A percentile compares a stretch with the other conserved stretches of the same genome.
Evolutionary conservation across 2,329 filamentous ascomycete genomes (phyloP).

Genomic region (Fonsecaea pugnacius): DNA sequence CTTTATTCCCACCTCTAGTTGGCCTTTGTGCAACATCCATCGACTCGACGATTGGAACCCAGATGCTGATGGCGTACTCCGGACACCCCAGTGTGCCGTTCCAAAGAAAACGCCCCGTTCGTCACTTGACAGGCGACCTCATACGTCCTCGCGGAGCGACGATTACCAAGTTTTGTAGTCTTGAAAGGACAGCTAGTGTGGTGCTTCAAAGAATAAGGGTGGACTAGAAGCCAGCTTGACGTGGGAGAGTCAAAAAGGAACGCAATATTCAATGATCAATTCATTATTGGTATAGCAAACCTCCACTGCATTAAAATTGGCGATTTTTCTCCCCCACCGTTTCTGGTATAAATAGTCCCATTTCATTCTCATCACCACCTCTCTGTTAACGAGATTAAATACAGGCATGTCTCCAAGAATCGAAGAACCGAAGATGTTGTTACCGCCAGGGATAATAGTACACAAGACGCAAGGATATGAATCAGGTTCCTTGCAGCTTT

Average conservation of each 20-base stretch:
- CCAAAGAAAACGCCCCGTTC: too few relatives aligned
- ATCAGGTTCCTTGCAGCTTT: not conserved
- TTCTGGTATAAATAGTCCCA: not conserved
- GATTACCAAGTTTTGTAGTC: not conserved
- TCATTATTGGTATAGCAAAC: not conserved
- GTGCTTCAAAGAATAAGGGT: not conserved
- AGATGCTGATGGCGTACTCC: too few relatives aligned
- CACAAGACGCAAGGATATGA: not conserved
- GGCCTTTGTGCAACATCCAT: not conserved
- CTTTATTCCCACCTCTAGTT: not conserved
- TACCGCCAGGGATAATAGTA: not conserved
- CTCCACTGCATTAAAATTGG: not conserved
- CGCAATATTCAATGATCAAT: not conserved
- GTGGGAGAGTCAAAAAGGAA: not conserved
- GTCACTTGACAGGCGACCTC: too few relatives aligned
- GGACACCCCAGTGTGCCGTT: too few relatives aligned
- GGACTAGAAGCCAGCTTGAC: not conserved
- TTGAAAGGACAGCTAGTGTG: not conserved
- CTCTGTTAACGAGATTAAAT: not conserved
- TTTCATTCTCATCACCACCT: conserved; percentile 1
- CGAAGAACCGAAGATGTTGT: not conserved
- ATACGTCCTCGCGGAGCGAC: too few relatives aligned
- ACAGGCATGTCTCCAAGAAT: conserved; percentile 1
- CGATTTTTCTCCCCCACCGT: not conserved
- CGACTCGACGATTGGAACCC: too few relatives aligned